A percentile compares a stretch with the other conserved stretches of the same genome.
phyloP scores from a whole-genome alignment of 1,284 basidiomycete genomes.

The Paramarasmius palmivorus region DNA sequence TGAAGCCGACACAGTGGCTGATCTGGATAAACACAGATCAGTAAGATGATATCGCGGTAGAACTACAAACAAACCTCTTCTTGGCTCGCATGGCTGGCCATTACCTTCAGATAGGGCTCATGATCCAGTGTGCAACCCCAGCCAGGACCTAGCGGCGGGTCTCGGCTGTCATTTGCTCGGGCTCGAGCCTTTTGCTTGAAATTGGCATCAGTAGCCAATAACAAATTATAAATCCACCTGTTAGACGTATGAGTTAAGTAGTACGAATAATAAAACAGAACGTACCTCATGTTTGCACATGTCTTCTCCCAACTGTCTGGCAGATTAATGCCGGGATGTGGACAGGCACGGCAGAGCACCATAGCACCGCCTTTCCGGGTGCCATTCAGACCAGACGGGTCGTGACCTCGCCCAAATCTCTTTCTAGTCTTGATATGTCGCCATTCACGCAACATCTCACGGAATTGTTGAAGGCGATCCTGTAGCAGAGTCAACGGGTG shows the following conservation, averaged over 20 bases:
- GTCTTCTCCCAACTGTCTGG: slow-evolving; percentile 14
- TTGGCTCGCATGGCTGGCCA: slow-evolving; percentile 15
- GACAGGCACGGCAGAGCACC: slow-evolving; percentile 19
- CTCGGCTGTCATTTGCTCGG: slow-evolving; percentile 8
- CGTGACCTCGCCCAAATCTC: slow-evolving; percentile 13
- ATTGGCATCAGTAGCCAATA: slow-evolving; percentile 22
- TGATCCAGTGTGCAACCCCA: slow-evolving; percentile 19
- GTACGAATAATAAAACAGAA: background rate
- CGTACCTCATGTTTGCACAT: slow-evolving; percentile 8
- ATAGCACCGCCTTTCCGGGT: slow-evolving; percentile 11
- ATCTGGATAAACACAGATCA: slow-evolving; percentile 16
- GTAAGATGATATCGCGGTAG: background rate
- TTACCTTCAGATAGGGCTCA: slow-evolving; percentile 11
- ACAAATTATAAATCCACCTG: slow-evolving; percentile 16
- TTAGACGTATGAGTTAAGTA: background rate
- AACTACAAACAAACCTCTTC: slow-evolving; percentile 17
- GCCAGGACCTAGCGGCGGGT: slow-evolving; percentile 19
- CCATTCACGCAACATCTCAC: too few relatives aligned
- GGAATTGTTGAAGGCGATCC: too few relatives aligned
- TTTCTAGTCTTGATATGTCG: slow-evolving; percentile 16
- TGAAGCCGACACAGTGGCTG: slow-evolving; percentile 21
- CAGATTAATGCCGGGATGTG: slow-evolving; percentile 17
- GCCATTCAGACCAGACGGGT: slow-evolving; percentile 5
- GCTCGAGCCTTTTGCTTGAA: slow-evolving; percentile 20
- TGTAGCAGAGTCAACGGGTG: too few relatives aligned